Base-by-base conservation (phyloP, 2,329 filamentous ascomycete species). In the Dactylellina sp. region DNA sequence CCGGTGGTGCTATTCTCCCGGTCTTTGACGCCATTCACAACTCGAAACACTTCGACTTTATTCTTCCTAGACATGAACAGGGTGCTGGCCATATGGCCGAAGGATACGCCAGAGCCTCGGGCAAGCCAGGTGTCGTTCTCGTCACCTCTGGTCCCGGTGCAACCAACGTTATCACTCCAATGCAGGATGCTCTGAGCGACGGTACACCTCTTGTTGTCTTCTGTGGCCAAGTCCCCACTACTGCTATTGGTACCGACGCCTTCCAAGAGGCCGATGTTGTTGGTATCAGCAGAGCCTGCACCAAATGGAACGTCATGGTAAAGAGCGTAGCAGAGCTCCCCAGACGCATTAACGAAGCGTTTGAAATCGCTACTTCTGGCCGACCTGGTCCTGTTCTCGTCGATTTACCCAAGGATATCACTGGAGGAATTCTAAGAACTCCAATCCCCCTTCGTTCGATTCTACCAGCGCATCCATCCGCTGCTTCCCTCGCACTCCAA, bases 1-100 rank as follows among this genome's bases (percentile, higher is more conserved):
- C 94, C 77, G 94, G 94, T 79, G 94, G 95, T 81, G 93, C 95
- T 77, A 98, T 98, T 83, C 89, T 98, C 37, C 95, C 95, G 79
- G 94, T 98, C 46, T 98, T 97, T 84, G 95, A 99, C 82, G 95
- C 95, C 80, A 98, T 99, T 81, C 96, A 96, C 87, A 97, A 97
- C 85, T 98, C 94, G 68, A 89, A 91, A 84, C 91, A 97, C 83
- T 97, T 98, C 84, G 89, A 97, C 76, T 98, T 99, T 80, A 89
- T 98, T 81, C 88, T 98, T 7, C 95, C 95, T 28, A 89, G 91
- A 82, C 95, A 99, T 83, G 95, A 98, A 84, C 95, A 99, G 83
- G 95, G 95, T 77, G 95, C 95, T 70, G 95, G 95, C 76, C 95
- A 99, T 83, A 99, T 98, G 95, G 95, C 95, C 14, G 90, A 98